Evolutionary conservation across 2,329 filamentous ascomycete species (phyloP), one percentile per base, ranked within the genome.

Genomic region (Cordyceps fumosorosea): DNA sequence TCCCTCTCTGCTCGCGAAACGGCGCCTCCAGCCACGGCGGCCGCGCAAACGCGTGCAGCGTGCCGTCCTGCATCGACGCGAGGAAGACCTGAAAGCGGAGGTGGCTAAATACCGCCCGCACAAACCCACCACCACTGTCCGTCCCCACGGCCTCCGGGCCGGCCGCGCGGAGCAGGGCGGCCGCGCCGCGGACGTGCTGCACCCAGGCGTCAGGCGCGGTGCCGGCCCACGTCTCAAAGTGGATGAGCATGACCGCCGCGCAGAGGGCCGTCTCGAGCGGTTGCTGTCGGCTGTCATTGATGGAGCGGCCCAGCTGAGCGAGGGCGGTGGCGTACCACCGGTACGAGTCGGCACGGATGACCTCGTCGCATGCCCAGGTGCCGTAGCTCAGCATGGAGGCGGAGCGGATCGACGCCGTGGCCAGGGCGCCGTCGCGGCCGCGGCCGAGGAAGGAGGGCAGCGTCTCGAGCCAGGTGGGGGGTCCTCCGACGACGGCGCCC

Each of bases 311-410:
- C 18, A 60, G 40, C 26, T 54, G 50, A 11, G 37, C 40, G 44
- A 60, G 58, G 18, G 58, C 58, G n/a, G 26, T 18, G 6, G 58
- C 58, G 48, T 60, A 60, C 51, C 48, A 53, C 7, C 29, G 50
- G 20, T 54, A 54, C 58, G 58, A 34, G 22, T 37, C 37, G 18
- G 58, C 58, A 6, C 18, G 40, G n/a, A 60, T 16, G 37, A 50
- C 48, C n/a, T 18, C 50, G 42, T 60, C 51, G 26, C 26, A 12
- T 2, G 58, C 51, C 58, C 58, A 60, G 11, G 58, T 60, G n/a
- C 50, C 58, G 40, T 60, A 60, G 37, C 58, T 53, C 50, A 60
- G 26, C 58, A 60, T 60, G 37, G 58, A 22, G n/a, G 58, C 48
- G 3, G 58, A 53, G 48, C 58, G 58, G 50, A 60, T 60, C 5